Evolutionary conservation across 2,329 filamentous ascomycete genomes (phyloP), one percentile per base, ranked within the genome.

Genomic region (Sphaerulina musiva): DNA sequence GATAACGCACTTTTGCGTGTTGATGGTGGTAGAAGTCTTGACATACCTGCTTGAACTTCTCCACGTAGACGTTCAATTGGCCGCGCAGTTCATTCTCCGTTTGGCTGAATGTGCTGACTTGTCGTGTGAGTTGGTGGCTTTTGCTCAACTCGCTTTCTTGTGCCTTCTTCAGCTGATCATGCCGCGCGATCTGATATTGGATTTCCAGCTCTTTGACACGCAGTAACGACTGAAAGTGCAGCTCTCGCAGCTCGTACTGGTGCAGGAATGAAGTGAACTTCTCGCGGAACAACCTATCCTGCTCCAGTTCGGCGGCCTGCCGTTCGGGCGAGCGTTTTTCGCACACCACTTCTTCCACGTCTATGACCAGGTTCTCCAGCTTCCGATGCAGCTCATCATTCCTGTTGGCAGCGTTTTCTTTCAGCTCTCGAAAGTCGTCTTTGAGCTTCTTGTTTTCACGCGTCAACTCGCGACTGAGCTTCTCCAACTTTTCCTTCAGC

Each of bases 371-470:
- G 40, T 82, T 81, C 62, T 90, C 86, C 55, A 93, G 85, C 62
- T 90, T 88, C 55, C 89, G 85, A 66, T 96, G 92, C 71, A 93
- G 87, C 45, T 89, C 85, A 58, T 85, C 80, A 49, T 89, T 85
- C 51, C 89, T 90, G 62, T 85, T 83, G 59, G 89, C 89, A 67
- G 95, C 89, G 41, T 82, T 87, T 61, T 92, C 90, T 65, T 92
- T 87, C 29, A 95, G 79, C 49, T 89, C 89, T 68, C 95, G 92
- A 50, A 75, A 66, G 71, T 96, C 95, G 72, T 98, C 93, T 73
- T 97, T 97, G 61, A 98, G 83, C 74, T 95, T 95, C 73, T 97
- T 97, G 72, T 98, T 98, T 68, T 98, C 93, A 65, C 92, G 87
- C 57, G 95, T 93, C 52, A 98, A 79, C 71, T 98, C 93, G 53